Evolutionary conservation across 306 rosid genomes (phyloP).

Genomic region (Dryas alaskensis): DNA sequence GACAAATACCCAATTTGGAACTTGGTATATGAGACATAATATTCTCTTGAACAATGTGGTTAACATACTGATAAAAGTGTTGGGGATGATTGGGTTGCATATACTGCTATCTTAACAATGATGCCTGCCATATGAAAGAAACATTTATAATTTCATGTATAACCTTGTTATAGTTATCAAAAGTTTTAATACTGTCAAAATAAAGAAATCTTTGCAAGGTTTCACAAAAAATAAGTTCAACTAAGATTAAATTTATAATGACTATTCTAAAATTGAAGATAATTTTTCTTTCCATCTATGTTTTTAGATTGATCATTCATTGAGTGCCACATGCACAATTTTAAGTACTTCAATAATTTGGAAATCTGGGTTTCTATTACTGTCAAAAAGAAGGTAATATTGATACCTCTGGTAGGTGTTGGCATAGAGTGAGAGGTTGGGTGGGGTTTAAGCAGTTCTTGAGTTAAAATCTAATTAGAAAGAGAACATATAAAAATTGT

Average conservation of each 20-base stretch:
- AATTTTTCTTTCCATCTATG: background rate
- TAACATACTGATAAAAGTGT: background rate
- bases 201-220: too few species aligned
- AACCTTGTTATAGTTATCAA: background rate
- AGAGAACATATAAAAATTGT: background rate
- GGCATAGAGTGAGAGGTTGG: too few species aligned
- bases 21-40: background rate
- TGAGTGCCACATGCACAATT: background rate
- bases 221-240: too few species aligned
- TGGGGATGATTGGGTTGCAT: background rate
- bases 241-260: background rate
- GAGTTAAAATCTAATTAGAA: background rate
- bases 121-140: background rate
- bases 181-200: background rate
- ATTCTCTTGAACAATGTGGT: background rate
- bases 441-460: background rate
- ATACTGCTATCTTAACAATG: background rate
- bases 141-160: background rate
- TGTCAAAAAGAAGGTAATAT: background rate
- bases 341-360: background rate
- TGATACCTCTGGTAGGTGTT: background rate
- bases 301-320: conserved; percentile 1
- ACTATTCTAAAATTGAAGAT: background rate
- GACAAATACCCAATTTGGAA: background rate
- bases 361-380: background rate